A percentile compares a stretch with the other conserved stretches of the same genome.
phyloP scores from a whole-genome alignment of 225 moss, liverwort and hornwort genomes.

The Straminergon stramineum region DNA sequence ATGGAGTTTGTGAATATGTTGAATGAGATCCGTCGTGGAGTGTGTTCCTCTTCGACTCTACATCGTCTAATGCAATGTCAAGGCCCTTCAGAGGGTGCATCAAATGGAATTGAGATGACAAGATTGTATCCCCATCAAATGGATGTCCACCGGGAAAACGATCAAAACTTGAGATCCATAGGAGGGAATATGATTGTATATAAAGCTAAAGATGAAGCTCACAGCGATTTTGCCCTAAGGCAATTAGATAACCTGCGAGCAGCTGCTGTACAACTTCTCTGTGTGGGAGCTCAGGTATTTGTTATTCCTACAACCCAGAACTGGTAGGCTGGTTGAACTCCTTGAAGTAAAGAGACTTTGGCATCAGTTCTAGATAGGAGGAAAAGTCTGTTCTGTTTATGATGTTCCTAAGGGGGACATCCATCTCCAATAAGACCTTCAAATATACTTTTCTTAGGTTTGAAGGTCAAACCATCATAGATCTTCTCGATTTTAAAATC shows the following conservation, averaged over 20 bases:
- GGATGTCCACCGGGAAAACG: slow-evolving; percentile 76
- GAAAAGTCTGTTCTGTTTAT: background rate
- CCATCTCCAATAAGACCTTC: background rate
- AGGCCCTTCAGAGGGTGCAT: slow-evolving; percentile 40
- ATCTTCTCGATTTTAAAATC: background rate
- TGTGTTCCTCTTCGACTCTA: slow-evolving; percentile 41
- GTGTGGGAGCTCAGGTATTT: slow-evolving; percentile 80
- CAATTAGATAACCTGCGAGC: slow-evolving; percentile 72
- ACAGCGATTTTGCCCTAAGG: slow-evolving; percentile 36
- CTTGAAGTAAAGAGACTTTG: background rate
- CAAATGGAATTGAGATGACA: slow-evolving; percentile 56
- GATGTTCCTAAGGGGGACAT: background rate
- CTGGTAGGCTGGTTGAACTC: background rate
- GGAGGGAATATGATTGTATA: slow-evolving; percentile 42
- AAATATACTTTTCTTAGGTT: background rate
- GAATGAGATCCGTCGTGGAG: slow-evolving; percentile 79
- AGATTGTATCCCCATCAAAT: slow-evolving; percentile 77
- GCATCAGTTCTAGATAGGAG: background rate
- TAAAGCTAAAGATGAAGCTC: slow-evolving; percentile 60
- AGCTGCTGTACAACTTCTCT: slow-evolving; percentile 38
- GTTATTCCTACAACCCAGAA: background rate
- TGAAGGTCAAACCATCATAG: background rate
- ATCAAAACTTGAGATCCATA: slow-evolving; percentile 56
- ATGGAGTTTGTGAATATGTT: slow-evolving; percentile 66
- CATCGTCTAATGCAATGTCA: slow-evolving; percentile 48